Evolutionary conservation across 352 stramenopile species (phyloP).

Genomic region (Pythium apleroticum): DNA sequence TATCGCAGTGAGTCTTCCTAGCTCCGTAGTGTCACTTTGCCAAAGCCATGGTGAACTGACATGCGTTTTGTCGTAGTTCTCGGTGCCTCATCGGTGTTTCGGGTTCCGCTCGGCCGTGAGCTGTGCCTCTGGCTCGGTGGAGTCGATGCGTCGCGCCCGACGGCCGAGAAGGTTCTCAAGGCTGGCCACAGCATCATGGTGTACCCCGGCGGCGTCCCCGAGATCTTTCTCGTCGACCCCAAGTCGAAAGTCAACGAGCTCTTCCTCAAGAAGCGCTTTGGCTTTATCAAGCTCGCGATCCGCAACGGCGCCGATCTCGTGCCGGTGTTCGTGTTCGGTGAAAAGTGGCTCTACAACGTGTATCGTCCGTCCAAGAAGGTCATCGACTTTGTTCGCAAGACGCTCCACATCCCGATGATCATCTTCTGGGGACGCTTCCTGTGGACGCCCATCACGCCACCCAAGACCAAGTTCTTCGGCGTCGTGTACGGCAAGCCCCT

Average conservation of each 20-base stretch:
- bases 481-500: constrained; percentile 80
- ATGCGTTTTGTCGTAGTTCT: constrained; percentile 29
- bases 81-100: constrained; percentile 71
- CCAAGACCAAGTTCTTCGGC: constrained; percentile 64
- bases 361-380: constrained; percentile 66
- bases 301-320: constrained; percentile 74
- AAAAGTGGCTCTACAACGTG: constrained; percentile 83
- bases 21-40: background rate
- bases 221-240: constrained; percentile 78
- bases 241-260: constrained; percentile 73
- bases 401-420: constrained; percentile 73
- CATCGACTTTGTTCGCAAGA: constrained; percentile 64
- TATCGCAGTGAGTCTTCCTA: constrained; percentile 38
- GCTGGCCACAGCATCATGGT: constrained; percentile 65
- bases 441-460: constrained; percentile 66
- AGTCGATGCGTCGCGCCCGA: constrained; percentile 74
- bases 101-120: constrained; percentile 61
- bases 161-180: constrained; percentile 72
- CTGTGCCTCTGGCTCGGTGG: constrained; percentile 68
- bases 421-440: constrained; percentile 82
- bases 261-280: constrained; percentile 76
- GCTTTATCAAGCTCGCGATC: constrained; percentile 82
- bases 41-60: background rate
- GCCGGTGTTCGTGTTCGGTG: constrained; percentile 74
- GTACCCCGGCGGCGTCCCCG: constrained; percentile 70